Conservation (phyloP, 306 rosid species). For the Cucurbita argyrosperma region DNA sequence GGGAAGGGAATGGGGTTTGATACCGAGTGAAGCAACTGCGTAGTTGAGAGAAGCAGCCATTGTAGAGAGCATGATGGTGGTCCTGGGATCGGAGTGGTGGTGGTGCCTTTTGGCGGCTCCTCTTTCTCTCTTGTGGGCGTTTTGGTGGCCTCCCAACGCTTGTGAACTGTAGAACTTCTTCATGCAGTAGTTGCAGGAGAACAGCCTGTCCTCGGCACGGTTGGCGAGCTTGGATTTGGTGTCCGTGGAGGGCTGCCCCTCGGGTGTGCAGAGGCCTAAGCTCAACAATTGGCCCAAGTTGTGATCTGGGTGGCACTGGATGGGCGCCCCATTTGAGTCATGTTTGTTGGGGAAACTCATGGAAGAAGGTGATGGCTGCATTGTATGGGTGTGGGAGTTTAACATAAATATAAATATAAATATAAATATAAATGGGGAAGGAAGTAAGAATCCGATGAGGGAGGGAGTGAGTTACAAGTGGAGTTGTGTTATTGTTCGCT, state of each 20-base stretch:
- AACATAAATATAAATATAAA: neutral
- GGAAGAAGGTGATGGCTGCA: neutral
- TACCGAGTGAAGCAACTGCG: slow-evolving; percentile 26
- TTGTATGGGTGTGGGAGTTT: neutral
- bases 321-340: neutral
- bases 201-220: neutral
- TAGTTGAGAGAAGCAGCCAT: slow-evolving; percentile 21
- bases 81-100: slow-evolving; percentile 21
- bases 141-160: slow-evolving; percentile 2
- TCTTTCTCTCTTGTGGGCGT: slow-evolving; percentile 3
- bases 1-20: slow-evolving; percentile 46
- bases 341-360: neutral
- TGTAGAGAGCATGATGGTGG: slow-evolving; percentile 23
- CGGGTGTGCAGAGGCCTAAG: slow-evolving; percentile 25
- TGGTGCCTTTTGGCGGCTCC: neutral
- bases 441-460: neutral
- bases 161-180: neutral
- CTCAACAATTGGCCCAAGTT: slow-evolving; percentile 53
- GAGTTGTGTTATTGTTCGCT: neutral
- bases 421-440: neutral
- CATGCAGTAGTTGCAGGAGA: neutral
- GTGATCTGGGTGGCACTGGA: slow-evolving; percentile 6
- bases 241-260: neutral
- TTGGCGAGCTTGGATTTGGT: neutral
- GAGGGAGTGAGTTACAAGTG: neutral